A percentile compares a stretch with the other conserved stretches of the same genome.
Evolutionary conservation across 2,329 filamentous ascomycete genomes (phyloP).

Genomic region (Aspergillus terreus): DNA sequence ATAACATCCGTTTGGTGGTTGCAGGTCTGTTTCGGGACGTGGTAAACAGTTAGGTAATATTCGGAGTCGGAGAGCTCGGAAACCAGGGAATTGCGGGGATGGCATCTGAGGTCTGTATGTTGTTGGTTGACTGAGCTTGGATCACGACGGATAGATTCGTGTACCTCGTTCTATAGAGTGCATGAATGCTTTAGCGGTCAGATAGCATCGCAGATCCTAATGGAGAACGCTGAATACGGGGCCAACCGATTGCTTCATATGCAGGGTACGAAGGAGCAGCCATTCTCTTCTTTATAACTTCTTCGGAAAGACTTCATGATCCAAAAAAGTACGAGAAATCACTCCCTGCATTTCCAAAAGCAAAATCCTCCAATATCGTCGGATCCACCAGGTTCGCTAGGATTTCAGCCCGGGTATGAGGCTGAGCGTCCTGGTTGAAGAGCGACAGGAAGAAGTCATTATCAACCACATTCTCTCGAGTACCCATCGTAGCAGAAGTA

Average conservation of each 20-base stretch:
- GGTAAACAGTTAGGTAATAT: neutral
- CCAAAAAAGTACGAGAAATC: conserved; percentile 14
- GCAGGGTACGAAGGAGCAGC: too few species aligned
- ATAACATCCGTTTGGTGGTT: neutral
- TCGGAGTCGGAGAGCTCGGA: neutral
- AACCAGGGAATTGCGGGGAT: neutral
- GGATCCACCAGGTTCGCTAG: conserved; percentile 22
- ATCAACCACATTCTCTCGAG: neutral
- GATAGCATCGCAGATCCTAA: too few species aligned
- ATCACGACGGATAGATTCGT: neutral
- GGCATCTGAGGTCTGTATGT: neutral
- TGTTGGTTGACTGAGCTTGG: neutral
- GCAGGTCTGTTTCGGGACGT: neutral
- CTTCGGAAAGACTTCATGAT: neutral
- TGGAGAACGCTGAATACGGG: too few species aligned
- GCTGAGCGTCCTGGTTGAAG: conserved; percentile 14
- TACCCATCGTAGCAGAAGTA: neutral
- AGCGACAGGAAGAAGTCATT: conserved; percentile 17
- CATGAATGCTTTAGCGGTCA: too few species aligned
- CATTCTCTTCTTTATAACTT: neutral
- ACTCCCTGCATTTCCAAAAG: conserved; percentile 17
- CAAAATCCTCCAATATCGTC: conserved; percentile 21
- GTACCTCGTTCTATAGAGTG: too few species aligned
- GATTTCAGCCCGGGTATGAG: conserved; percentile 18
- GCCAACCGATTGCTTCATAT: too few species aligned